These are phyloP conservation scores for Scheffersomyces lignicola DNA, from an alignment of 1,139 yeast genomes.

Conservation along the genomic window DNA sequence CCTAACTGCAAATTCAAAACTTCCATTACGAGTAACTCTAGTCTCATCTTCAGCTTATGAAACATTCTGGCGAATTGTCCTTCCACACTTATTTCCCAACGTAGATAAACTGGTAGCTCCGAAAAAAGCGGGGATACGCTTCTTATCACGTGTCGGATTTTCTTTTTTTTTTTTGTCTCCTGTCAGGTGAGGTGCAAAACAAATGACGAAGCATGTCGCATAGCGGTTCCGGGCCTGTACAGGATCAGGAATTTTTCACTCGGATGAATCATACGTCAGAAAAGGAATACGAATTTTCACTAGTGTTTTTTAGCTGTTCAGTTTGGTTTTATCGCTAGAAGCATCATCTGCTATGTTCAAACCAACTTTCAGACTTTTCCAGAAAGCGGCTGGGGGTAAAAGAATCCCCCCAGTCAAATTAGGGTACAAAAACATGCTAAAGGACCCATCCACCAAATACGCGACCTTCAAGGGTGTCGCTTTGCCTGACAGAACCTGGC, in stretches of 20 bases:
- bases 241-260: background rate
- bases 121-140: too few relatives aligned
- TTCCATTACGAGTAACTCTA: too few relatives aligned
- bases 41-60: too few relatives aligned
- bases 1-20: too few relatives aligned
- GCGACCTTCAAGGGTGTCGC: slow-evolving; percentile 36
- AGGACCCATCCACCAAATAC: slow-evolving; percentile 44
- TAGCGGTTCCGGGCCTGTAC: slow-evolving; percentile 1
- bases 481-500: slow-evolving; percentile 47
- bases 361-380: slow-evolving; percentile 22
- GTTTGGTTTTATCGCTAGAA: background rate
- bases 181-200: slow-evolving; percentile 1
- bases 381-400: slow-evolving; percentile 21
- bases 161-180: background rate
- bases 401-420: slow-evolving; percentile 17
- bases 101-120: too few relatives aligned
- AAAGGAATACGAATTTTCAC: too few relatives aligned
- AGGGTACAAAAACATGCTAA: slow-evolving; percentile 32
- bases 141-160: too few relatives aligned
- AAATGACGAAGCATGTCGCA: background rate
- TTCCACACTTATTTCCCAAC: too few relatives aligned
- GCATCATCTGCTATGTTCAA: slow-evolving; percentile 22
- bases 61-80: too few relatives aligned
- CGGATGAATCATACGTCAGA: too few relatives aligned
- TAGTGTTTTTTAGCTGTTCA: background rate